Evolutionary conservation across 495 filamentous ascomycete species (phyloP).

Genomic region (Xylaria palmicola): DNA sequence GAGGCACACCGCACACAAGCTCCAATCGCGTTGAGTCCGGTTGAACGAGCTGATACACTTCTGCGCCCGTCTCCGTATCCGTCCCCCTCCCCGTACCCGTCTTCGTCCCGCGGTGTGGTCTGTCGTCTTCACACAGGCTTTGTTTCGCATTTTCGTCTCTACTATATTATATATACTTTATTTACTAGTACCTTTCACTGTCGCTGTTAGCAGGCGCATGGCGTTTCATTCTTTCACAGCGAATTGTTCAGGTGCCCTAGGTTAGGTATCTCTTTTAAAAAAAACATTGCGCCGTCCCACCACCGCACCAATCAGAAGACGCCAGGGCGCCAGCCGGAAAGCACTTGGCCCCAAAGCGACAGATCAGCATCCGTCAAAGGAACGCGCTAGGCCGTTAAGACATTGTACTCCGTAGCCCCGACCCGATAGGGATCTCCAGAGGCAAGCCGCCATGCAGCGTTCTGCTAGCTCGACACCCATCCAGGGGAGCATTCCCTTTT

Average conservation of each 20-base stretch:
- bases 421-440: slow-evolving; percentile 3
- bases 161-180: background rate
- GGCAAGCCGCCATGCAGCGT: slow-evolving; percentile 40
- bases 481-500: slow-evolving; percentile 43
- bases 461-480: slow-evolving; percentile 35
- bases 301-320: slow-evolving; percentile 1
- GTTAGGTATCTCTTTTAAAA: background rate
- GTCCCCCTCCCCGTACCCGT: background rate
- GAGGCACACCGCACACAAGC: background rate
- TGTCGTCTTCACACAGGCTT: background rate
- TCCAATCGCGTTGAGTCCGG: background rate
- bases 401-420: background rate
- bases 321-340: no score
- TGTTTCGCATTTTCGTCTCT: background rate
- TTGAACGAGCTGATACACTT: slow-evolving; percentile 2
- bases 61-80: background rate
- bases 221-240: background rate
- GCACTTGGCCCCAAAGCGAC: background rate
- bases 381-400: slow-evolving; percentile 11
- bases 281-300: background rate
- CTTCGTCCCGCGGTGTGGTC: background rate
- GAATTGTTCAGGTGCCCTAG: background rate
- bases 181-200: background rate
- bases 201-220: background rate
- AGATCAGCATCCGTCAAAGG: slow-evolving; percentile 5